These are phyloP conservation scores for Alternaria ventricosa DNA, from an alignment of 2,329 filamentous ascomycete species.

Conservation along the genomic window DNA sequence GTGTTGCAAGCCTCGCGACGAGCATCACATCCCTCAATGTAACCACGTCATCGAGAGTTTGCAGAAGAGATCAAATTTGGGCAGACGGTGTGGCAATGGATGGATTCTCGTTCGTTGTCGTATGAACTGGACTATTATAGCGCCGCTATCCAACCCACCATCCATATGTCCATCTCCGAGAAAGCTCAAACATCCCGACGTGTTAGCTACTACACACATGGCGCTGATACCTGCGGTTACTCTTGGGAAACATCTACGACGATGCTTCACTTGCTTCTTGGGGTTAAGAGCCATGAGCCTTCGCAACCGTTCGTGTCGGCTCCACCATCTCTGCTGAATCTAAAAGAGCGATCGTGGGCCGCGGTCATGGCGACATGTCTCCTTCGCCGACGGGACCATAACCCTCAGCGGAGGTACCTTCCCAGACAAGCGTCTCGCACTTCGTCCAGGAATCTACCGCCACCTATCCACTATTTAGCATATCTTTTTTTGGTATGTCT, in stretches of 20 bases:
- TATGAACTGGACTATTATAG: not conserved
- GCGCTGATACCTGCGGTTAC: not conserved
- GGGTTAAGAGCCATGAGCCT: not conserved
- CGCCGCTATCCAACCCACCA: not conserved
- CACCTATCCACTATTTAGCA: not conserved
- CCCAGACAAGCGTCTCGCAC: no score
- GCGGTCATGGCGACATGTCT: no score
- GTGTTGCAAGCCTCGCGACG: not conserved
- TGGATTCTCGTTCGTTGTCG: not conserved
- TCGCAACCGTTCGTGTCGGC: not conserved
- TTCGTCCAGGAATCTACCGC: no score
- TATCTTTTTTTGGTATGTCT: not conserved
- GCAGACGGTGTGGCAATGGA: not conserved
- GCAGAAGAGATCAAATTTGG: not conserved
- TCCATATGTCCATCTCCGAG: not conserved
- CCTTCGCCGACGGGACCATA: no score
- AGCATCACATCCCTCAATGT: not conserved
- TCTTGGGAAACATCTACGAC: not conserved
- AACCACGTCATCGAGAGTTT: not conserved
- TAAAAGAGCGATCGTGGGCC: not conserved
- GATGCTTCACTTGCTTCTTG: not conserved
- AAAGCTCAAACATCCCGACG: not conserved
- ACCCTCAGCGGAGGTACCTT: no score
- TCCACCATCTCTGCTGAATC: not conserved
- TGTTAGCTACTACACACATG: not conserved